Conservation (phyloP, 495 filamentous ascomycete species). For the Neurospora intermedia region DNA sequence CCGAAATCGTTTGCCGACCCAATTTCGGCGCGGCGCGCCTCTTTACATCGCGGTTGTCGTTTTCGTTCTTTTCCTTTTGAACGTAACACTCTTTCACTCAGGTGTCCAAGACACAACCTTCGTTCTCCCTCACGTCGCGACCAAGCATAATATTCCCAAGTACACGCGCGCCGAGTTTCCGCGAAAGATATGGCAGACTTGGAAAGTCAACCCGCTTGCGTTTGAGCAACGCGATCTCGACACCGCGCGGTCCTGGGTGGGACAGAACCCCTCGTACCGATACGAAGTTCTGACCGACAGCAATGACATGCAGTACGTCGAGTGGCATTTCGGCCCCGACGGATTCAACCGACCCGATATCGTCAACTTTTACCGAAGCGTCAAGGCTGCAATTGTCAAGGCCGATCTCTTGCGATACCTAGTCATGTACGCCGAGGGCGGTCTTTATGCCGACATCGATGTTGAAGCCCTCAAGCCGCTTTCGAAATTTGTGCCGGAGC, state of each 20-base stretch:
- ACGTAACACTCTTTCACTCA: conserved; percentile 27
- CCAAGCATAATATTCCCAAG: background rate
- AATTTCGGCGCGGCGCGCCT: conserved; percentile 24
- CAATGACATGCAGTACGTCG: conserved; percentile 49
- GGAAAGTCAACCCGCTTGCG: conserved; percentile 49
- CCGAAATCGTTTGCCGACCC: conserved; percentile 25
- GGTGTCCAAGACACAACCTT: conserved; percentile 10
- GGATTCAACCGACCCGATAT: conserved; percentile 53
- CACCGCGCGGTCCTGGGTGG: conserved; percentile 45
- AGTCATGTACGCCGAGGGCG: conserved; percentile 46
- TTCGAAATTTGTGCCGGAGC: conserved; percentile 39
- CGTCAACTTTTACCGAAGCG: conserved; percentile 42
- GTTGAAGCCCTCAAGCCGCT: conserved; percentile 41
- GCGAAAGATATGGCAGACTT: conserved; percentile 53
- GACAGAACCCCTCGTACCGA: conserved; percentile 45
- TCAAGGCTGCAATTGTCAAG: conserved; percentile 51
- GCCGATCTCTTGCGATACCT: conserved; percentile 51
- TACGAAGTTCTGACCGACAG: conserved; percentile 57
- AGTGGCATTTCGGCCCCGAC: conserved; percentile 44
- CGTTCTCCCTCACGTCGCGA: background rate
- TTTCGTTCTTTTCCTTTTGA: conserved; percentile 32
- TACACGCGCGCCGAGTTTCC: conserved; percentile 19
- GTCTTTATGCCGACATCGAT: conserved; percentile 49
- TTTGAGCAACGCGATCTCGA: conserved; percentile 46
- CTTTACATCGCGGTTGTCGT: conserved; percentile 25